Base-by-base conservation (phyloP, 202 grass and related monocot species). In the Elaeis oleifera region DNA sequence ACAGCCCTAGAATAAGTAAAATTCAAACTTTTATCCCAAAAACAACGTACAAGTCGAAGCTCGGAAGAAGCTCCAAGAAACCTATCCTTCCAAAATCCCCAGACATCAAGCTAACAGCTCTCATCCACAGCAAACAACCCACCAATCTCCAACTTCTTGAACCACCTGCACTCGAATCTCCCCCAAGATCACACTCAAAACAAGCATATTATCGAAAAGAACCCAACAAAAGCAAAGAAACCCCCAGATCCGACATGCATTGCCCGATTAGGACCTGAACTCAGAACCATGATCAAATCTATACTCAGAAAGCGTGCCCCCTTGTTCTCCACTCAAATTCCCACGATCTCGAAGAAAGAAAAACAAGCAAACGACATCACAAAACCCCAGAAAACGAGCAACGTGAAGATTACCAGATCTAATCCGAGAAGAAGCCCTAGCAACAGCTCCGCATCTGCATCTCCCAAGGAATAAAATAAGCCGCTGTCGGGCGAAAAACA, bases 321-420 rank as follows among this genome's bases (percentile, higher is more conserved):
- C 11, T 44, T 13, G 36, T 44, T 13, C 64, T 13, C 18, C 6
- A 56, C 0, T 26, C 16, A 22, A 25, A 50, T 48, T 49, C 36
- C 9, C 18, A 24, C 28, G 22, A 23, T 28, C 7, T 19, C 28
- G 17, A 2, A 63, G 18, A 15, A 63, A 32, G 23, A 7, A 32
- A 48, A 39, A 9, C 18, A 5, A 50, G 50, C 8, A 49, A 20
- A 64, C 16, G 36, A 64, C 7, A 49, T 23, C 61, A 25, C 36
- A 16, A 50, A 26, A 51, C 61, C 16, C 44, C 14, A 51, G 61
- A 64, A 24, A 19, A 24, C 20, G 5, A 50, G 22, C 19, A 5
- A 6, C 18, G 28, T 19, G 5, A 13, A 54, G 31, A 49, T 26
- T 59, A 48, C 50, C 59, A 73, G 70, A 73, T 73, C 70, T 16